Percentiles rank a stretch among this genome's conserved stretches.
These are phyloP conservation scores for Amaranthus cruentus DNA, from an alignment of 148 eudicot species.

Conservation along the genomic window DNA sequence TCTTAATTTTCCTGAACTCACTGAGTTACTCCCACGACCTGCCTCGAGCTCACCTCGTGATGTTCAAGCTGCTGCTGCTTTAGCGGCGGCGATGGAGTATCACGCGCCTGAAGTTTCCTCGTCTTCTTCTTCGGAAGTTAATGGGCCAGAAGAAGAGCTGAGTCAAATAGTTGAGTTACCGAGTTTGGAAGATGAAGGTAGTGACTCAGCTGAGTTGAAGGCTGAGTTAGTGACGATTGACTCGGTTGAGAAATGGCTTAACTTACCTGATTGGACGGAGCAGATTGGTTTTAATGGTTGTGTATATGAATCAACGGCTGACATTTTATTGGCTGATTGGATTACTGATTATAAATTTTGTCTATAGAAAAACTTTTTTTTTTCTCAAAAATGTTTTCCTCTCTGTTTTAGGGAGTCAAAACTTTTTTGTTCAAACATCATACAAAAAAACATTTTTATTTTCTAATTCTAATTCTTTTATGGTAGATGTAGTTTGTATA, in stretches of 20 bases:
- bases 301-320: conserved; percentile 12
- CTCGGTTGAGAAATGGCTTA: conserved; percentile 26
- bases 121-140: background rate
- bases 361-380: too few relatives aligned
- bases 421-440: background rate
- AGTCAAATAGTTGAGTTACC: conserved; percentile 38
- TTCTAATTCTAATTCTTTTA: background rate
- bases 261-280: conserved; percentile 21
- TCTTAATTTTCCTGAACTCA: conserved; percentile 55
- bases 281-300: conserved; percentile 17
- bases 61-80: conserved; percentile 60
- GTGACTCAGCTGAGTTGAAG: conserved; percentile 30
- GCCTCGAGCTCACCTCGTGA: conserved; percentile 40
- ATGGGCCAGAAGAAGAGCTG: conserved; percentile 26
- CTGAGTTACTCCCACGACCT: conserved; percentile 43
- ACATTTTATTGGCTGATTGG: conserved; percentile 15
- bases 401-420: background rate
- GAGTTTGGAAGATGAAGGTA: conserved; percentile 31
- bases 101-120: background rate
- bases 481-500: background rate
- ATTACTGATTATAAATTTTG: too few relatives aligned
- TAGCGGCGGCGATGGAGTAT: conserved; percentile 38
- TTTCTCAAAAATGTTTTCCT: background rate
- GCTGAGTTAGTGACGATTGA: conserved; percentile 27
- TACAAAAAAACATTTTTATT: background rate